Evolutionary conservation across 495 filamentous ascomycete species (phyloP).

Genomic region (Amphirosellinia nigrospora): DNA sequence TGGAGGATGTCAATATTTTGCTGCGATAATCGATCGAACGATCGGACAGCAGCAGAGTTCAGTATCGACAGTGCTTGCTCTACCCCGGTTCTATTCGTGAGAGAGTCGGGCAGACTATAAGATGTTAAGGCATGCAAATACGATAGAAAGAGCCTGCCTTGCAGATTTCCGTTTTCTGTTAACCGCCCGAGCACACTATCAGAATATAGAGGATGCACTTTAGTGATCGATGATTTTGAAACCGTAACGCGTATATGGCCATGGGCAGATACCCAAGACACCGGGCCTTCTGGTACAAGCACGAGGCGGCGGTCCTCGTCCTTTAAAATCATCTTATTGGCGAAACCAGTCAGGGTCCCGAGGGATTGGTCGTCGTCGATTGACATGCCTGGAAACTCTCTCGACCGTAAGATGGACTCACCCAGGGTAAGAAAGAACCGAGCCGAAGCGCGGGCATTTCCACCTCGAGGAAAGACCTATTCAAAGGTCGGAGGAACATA

Average conservation of each 20-base stretch:
- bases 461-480: conserved; percentile 39
- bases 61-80: conserved; percentile 64
- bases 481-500: not conserved
- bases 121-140: conserved; percentile 70
- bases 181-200: conserved; percentile 57
- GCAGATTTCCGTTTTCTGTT: conserved; percentile 56
- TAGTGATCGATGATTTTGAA: conserved; percentile 14
- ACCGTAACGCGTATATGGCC: conserved; percentile 56
- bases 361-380: conserved; percentile 59
- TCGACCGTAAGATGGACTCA: conserved; percentile 46
- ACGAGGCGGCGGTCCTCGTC: conserved; percentile 31
- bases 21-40: conserved; percentile 51
- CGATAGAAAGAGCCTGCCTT: conserved; percentile 59
- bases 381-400: conserved; percentile 60
- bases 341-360: conserved; percentile 59
- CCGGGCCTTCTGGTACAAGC: conserved; percentile 57
- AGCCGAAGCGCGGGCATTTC: conserved; percentile 58
- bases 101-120: conserved; percentile 60
- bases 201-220: conserved; percentile 50
- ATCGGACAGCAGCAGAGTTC: conserved; percentile 53
- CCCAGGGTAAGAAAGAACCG: conserved; percentile 46
- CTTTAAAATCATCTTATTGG: conserved; percentile 34
- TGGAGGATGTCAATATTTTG: conserved; percentile 49
- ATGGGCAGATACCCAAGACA: conserved; percentile 28
- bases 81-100: conserved; percentile 65